Conservation (phyloP, 495 filamentous ascomycete species). For the Aspergillus taichungensis region DNA sequence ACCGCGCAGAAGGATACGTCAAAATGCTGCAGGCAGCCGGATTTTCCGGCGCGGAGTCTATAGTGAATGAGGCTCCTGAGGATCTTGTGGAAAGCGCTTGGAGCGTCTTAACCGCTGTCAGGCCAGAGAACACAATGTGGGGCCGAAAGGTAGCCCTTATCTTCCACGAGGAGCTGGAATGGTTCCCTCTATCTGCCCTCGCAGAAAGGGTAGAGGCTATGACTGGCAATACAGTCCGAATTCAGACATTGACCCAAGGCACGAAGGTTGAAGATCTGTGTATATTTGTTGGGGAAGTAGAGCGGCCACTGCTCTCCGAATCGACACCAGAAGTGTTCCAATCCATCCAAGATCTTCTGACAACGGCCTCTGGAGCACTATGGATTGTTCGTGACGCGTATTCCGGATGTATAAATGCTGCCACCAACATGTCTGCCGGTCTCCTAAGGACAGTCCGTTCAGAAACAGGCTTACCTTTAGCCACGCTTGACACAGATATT, state of each 20-base stretch:
- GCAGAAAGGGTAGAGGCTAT: constrained; percentile 7
- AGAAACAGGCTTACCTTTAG: constrained; percentile 21
- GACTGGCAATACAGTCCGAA: constrained; percentile 6
- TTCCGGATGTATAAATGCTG: constrained; percentile 9
- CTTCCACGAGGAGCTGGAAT: too few relatives aligned
- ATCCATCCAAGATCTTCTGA: constrained; percentile 16
- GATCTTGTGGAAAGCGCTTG: too few relatives aligned
- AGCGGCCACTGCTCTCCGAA: constrained; percentile 14
- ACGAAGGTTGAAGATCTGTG: constrained; percentile 23
- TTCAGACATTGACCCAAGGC: constrained; percentile 1
- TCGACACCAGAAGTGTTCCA: constrained; percentile 15
- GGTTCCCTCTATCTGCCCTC: constrained; percentile 3
- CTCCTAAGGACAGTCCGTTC: constrained; percentile 25
- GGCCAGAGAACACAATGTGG: too few relatives aligned
- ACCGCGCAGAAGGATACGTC: too few relatives aligned
- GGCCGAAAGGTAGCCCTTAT: too few relatives aligned
- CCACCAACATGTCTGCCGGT: constrained; percentile 21
- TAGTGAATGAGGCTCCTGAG: too few relatives aligned
- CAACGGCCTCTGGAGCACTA: constrained; percentile 16
- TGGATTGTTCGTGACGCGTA: constrained; percentile 19
- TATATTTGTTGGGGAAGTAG: constrained; percentile 23
- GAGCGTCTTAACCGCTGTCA: too few relatives aligned
- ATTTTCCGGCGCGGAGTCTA: too few relatives aligned
- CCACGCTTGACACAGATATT: constrained; percentile 20
- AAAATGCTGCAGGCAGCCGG: too few relatives aligned